Conservation (phyloP, 106 monocot genomes). For the Apostasia shenzhenica region DNA sequence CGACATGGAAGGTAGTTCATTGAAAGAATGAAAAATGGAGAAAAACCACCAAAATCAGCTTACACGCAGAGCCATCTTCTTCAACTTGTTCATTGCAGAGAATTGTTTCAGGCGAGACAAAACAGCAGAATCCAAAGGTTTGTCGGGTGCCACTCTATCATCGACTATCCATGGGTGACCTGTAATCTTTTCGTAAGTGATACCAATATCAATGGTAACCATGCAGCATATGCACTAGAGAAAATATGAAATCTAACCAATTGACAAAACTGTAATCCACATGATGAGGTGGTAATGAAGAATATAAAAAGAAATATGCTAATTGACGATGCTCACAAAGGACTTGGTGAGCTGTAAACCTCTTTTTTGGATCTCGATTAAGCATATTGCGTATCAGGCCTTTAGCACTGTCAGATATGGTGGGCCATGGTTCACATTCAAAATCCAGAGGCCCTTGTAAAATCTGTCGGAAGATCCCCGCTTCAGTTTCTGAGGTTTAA, state of each 20-base stretch:
- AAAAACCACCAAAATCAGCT: conserved; percentile 4
- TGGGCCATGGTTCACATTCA: conserved; percentile 83
- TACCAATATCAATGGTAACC: background rate
- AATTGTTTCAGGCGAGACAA: conserved; percentile 67
- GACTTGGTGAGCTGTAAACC: conserved; percentile 79
- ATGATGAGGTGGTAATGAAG: background rate
- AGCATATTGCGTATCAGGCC: conserved; percentile 82
- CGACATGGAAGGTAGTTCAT: too few species aligned
- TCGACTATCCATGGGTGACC: conserved; percentile 80
- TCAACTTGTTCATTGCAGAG: conserved; percentile 72
- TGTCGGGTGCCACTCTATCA: conserved; percentile 59
- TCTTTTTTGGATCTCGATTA: conserved; percentile 54
- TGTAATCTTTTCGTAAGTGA: conserved; percentile 10
- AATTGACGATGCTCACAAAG: conserved; percentile 41
- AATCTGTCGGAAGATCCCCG: conserved; percentile 65
- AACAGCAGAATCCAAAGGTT: conserved; percentile 70
- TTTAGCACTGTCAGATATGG: conserved; percentile 77
- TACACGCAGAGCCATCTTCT: conserved; percentile 69
- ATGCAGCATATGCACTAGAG: background rate
- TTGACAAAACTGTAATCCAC: background rate
- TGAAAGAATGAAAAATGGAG: background rate
- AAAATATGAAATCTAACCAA: background rate
- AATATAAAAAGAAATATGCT: background rate
- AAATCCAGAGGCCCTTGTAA: conserved; percentile 62
- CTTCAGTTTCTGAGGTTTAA: conserved; percentile 45